Percentiles rank a stretch among this genome's conserved stretches.
These are phyloP conservation scores for Meyerozyma elateridarum DNA, from an alignment of 1,139 yeast genomes.

Conservation along the genomic window DNA sequence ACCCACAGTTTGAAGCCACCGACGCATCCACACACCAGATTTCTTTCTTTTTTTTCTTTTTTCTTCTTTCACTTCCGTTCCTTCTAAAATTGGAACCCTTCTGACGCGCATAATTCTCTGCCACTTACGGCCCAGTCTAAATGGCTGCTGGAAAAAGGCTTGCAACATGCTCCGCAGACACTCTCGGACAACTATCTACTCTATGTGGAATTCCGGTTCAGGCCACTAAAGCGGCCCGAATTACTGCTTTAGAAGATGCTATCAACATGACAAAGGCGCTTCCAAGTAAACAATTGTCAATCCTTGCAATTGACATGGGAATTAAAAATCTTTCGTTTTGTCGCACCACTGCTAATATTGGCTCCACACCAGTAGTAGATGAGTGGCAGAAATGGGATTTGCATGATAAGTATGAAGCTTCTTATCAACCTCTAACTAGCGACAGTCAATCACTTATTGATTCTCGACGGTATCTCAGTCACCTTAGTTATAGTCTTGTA, in stretches of 20 bases:
- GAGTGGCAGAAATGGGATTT: slow-evolving; percentile 32
- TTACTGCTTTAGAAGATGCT: slow-evolving; percentile 21
- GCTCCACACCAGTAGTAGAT: slow-evolving; percentile 10
- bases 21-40: too few relatives aligned
- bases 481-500: slow-evolving; percentile 19
- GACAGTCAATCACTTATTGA: slow-evolving; percentile 18
- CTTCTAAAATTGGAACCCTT: too few relatives aligned
- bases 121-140: too few relatives aligned
- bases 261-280: slow-evolving; percentile 15
- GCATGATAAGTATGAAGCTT: slow-evolving; percentile 17
- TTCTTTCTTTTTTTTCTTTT: too few relatives aligned
- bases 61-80: too few relatives aligned
- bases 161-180: slow-evolving; percentile 5
- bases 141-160: not conserved
- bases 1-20: too few relatives aligned
- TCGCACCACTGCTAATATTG: slow-evolving; percentile 16
- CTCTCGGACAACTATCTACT: slow-evolving; percentile 29
- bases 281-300: slow-evolving; percentile 14
- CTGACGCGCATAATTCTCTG: too few relatives aligned
- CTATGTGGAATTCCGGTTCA: slow-evolving; percentile 30
- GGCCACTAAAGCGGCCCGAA: slow-evolving; percentile 24
- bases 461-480: slow-evolving; percentile 22
- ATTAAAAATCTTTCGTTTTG: slow-evolving; percentile 41
- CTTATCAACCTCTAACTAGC: slow-evolving; percentile 11
- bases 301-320: slow-evolving; percentile 36